Conservation (phyloP, 2,329 filamentous ascomycete genomes). For the Fusarium equiseti region DNA sequence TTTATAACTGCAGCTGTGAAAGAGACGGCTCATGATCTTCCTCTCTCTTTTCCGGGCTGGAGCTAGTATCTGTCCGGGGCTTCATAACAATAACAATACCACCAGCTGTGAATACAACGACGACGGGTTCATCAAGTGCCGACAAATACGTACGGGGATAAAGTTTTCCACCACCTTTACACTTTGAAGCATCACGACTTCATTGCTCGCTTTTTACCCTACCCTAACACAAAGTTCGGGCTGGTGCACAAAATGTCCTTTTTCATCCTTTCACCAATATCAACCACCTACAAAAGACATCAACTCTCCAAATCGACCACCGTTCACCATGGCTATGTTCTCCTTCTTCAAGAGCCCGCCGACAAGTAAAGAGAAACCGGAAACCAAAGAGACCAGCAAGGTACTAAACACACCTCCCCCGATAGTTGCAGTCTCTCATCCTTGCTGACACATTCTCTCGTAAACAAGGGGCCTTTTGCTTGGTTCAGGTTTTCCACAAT, state of each 20-base stretch:
- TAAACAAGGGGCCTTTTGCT: background rate
- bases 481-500: background rate
- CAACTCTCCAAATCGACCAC: background rate
- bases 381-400: background rate
- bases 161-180: background rate
- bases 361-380: background rate
- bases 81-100: background rate
- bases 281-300: background rate
- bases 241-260: background rate
- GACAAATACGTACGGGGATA: background rate
- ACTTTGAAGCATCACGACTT: background rate
- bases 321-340: background rate
- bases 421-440: background rate
- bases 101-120: background rate
- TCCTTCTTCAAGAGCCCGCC: background rate
- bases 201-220: background rate
- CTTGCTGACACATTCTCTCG: background rate
- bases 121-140: background rate
- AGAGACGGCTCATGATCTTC: background rate
- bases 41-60: background rate
- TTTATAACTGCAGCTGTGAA: background rate
- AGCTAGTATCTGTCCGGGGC: background rate
- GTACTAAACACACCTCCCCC: background rate
- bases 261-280: background rate
- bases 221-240: background rate